phyloP scores from a whole-genome alignment of 176 grass and related monocot genomes.

The Raddia guianensis region DNA sequence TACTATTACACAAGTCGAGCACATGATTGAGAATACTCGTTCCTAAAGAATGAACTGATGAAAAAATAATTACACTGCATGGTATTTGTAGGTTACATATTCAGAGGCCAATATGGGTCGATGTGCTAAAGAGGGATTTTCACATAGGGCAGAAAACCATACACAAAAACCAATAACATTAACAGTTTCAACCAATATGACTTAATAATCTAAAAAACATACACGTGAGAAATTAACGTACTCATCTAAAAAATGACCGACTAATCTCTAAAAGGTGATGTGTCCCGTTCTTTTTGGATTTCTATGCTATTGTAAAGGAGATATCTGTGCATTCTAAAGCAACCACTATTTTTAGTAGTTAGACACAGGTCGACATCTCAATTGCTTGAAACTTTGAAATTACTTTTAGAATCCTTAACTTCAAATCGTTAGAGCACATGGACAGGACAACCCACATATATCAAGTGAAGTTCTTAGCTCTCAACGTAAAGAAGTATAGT shows the following conservation, averaged over 20 bases:
- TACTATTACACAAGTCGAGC: neutral
- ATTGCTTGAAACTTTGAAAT: neutral
- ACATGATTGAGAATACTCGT: neutral
- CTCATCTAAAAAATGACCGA: neutral
- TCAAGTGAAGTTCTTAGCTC: neutral
- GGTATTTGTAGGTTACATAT: neutral
- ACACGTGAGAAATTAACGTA: neutral
- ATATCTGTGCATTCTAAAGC: constrained; percentile 20
- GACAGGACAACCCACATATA: neutral
- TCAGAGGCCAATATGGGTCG: neutral
- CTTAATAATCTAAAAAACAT: neutral
- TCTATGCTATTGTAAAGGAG: constrained; percentile 7
- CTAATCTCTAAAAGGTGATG: neutral
- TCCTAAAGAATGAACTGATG: neutral
- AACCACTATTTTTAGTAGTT: neutral
- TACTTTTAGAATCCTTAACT: neutral
- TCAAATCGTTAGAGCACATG: neutral
- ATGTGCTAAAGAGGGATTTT: neutral
- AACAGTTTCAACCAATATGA: no score
- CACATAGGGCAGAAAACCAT: neutral
- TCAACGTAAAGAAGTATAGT: neutral
- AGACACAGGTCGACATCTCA: neutral
- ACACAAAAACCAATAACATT: neutral
- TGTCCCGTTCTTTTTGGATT: constrained; percentile 2
- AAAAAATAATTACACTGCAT: neutral